These are phyloP conservation scores for Dothistroma septosporum DNA, from an alignment of 2,329 filamentous ascomycete species.

Conservation along the genomic window DNA sequence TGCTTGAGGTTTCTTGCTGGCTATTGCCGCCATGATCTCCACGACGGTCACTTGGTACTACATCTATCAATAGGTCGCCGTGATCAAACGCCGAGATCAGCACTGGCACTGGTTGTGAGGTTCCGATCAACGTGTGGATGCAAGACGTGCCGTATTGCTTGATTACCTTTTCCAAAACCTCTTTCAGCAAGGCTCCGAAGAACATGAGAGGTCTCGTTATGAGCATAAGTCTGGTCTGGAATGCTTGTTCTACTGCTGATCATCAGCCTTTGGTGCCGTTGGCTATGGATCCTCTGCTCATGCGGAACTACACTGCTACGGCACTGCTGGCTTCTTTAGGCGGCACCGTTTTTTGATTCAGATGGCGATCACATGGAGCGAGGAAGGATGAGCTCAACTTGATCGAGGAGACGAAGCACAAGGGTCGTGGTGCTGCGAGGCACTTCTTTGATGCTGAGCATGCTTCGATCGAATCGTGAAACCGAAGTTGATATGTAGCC, in stretches of 20 bases:
- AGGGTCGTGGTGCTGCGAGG: conserved; percentile 16
- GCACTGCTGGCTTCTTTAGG: conserved; percentile 61
- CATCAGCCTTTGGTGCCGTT: conserved; percentile 59
- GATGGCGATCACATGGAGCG: conserved; percentile 60
- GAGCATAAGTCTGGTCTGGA: conserved; percentile 55
- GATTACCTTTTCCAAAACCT: conserved; percentile 44
- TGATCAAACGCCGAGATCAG: conserved; percentile 18
- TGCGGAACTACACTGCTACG: conserved; percentile 65
- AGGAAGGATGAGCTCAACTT: conserved; percentile 68
- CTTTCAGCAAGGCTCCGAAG: conserved; percentile 45
- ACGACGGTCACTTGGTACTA: conserved; percentile 53
- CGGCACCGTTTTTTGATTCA: conserved; percentile 63
- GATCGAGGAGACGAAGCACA: conserved; percentile 39
- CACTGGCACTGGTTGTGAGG: conserved; percentile 31
- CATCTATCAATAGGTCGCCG: conserved; percentile 48
- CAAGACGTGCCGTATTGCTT: conserved; percentile 44
- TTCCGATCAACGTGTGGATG: conserved; percentile 41
- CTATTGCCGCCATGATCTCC: conserved; percentile 52
- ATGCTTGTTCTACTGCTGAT: conserved; percentile 56
- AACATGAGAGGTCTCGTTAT: conserved; percentile 48
- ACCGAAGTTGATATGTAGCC: neutral
- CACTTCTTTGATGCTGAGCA: neutral
- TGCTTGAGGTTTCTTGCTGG: conserved; percentile 50
- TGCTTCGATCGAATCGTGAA: neutral
- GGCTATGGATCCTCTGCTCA: conserved; percentile 59